Base-by-base conservation (phyloP, 257 asterid species). In the Sherardia arvensis region DNA sequence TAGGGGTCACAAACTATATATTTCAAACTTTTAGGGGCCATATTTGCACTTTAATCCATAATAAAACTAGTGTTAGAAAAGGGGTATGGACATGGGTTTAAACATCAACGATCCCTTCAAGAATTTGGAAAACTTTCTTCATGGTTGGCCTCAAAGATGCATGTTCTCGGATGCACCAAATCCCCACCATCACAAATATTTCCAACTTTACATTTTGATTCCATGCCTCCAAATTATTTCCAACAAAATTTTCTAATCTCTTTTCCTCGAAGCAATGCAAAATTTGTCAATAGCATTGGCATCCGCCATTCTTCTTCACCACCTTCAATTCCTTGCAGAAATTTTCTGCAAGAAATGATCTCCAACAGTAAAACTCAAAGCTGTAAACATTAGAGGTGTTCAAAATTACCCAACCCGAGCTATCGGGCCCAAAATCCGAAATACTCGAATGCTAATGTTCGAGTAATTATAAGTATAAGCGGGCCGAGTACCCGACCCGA, bases 141-240 rank as follows among this genome's bases (percentile, higher is more conserved):
- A 22, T 74, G n/a, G n/a, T n/a, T n/a, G n/a, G n/a, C n/a, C n/a
- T n/a, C n/a, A n/a, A n/a, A n/a, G n/a, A n/a, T n/a, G n/a, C n/a
- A n/a, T n/a, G n/a, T n/a, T n/a, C n/a, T n/a, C n/a, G 77, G 55
- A 78, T 71, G 27, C 83, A 74, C 77, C 83, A 78, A 47, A 78
- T 15, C 18, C 71, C 77, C n/a, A 68, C 61, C 69, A 36, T 71
- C 59, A 67, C 70, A 27, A 70, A 67, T 53, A 72, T 64, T 27
- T 74, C 47, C 0, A 78, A 58, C 20, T 17, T 69, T 18, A 68
- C 53, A 49, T 7, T 10, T 20, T 74, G 80, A 32, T 64, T 40
- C 51, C 56, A 18, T 1, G 68, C 78, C 66, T 79, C 48, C 51
- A 61, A 15, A 1, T 79, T 77, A 59, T 27, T 7, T 40, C 62